Percentiles rank a stretch among this genome's conserved stretches.
Evolutionary conservation across 225 moss, liverwort and hornwort genomes (phyloP).

Genomic region (Polytrichum formosum): DNA sequence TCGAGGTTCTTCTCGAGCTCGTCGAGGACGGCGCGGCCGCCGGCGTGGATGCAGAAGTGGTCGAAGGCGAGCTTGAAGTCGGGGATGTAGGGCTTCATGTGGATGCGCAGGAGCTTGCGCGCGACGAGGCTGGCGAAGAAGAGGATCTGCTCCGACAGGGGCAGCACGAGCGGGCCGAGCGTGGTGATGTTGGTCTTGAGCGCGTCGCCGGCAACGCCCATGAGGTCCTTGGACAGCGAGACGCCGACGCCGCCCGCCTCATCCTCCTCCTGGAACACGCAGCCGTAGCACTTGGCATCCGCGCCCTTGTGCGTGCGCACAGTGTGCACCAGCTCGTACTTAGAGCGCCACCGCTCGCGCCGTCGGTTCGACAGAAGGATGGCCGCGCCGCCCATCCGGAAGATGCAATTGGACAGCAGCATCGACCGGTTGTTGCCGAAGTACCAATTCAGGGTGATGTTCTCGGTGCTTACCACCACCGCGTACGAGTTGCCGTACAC

Average conservation of each 20-base stretch:
- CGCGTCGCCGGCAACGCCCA: slow-evolving; percentile 53
- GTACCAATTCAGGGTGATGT: slow-evolving; percentile 53
- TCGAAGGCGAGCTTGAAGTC: slow-evolving; percentile 59
- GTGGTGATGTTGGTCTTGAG: slow-evolving; percentile 58
- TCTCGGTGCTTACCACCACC: slow-evolving; percentile 56
- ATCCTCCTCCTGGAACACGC: slow-evolving; percentile 44
- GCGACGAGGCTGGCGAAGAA: slow-evolving; percentile 55
- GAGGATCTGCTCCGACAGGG: slow-evolving; percentile 51
- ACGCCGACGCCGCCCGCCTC: slow-evolving; percentile 27
- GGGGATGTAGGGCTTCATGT: slow-evolving; percentile 43
- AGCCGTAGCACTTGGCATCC: slow-evolving; percentile 42
- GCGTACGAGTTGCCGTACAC: slow-evolving; percentile 42
- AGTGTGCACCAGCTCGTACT: slow-evolving; percentile 51
- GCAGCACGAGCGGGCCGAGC: slow-evolving; percentile 48
- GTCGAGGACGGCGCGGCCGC: slow-evolving; percentile 53
- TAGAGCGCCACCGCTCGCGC: slow-evolving; percentile 45
- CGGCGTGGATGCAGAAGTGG: slow-evolving; percentile 60
- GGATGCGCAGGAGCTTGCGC: slow-evolving; percentile 28
- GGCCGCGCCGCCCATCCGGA: slow-evolving; percentile 54
- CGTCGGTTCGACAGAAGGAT: slow-evolving; percentile 32
- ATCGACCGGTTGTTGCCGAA: slow-evolving; percentile 55
- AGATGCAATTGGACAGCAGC: slow-evolving; percentile 50
- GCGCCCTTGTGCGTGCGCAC: slow-evolving; percentile 58
- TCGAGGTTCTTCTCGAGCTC: slow-evolving; percentile 54
- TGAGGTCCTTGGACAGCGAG: slow-evolving; percentile 48